These are phyloP conservation scores for Candida glaebosa DNA, from an alignment of 805 yeast species.

Conservation along the genomic window DNA sequence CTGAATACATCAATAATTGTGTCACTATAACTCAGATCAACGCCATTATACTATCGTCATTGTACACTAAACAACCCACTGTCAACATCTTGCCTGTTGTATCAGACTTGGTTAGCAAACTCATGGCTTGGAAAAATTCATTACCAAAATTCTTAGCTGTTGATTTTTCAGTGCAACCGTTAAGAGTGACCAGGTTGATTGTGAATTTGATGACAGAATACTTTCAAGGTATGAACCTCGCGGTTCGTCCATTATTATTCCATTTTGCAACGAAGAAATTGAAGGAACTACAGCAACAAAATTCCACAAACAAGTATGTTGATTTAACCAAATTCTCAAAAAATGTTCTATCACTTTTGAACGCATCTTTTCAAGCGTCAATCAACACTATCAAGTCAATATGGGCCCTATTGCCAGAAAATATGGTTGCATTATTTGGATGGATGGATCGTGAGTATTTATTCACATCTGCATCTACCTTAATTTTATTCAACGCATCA, in stretches of 20 bases:
- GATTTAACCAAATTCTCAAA: conserved; percentile 67
- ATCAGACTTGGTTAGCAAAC: conserved; percentile 62
- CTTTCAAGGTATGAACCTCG: conserved; percentile 77
- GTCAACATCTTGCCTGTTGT: conserved; percentile 73
- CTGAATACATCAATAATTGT: conserved; percentile 72
- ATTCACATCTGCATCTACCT: conserved; percentile 72
- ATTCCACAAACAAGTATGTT: conserved; percentile 46
- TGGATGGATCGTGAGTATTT: conserved; percentile 84
- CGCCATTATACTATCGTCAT: conserved; percentile 63
- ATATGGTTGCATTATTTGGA: conserved; percentile 82
- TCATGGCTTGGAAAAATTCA: conserved; percentile 63
- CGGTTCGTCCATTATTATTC: conserved; percentile 71
- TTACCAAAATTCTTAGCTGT: conserved; percentile 64
- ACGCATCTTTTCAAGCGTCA: conserved; percentile 78
- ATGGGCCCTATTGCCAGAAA: conserved; percentile 72
- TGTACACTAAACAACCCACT: conserved; percentile 74
- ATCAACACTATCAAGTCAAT: conserved; percentile 69
- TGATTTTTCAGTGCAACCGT: conserved; percentile 52
- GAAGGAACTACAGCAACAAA: conserved; percentile 42
- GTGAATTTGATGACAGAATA: conserved; percentile 80
- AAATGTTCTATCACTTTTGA: conserved; percentile 62
- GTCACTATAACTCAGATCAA: conserved; percentile 77
- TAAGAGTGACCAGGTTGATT: conserved; percentile 59
- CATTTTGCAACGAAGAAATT: conserved; percentile 72
- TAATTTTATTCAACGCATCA: conserved; percentile 70